These are phyloP conservation scores for Chaetomiaceae sp. DNA, from an alignment of 2,329 filamentous ascomycete genomes.

Conservation along the genomic window DNA sequence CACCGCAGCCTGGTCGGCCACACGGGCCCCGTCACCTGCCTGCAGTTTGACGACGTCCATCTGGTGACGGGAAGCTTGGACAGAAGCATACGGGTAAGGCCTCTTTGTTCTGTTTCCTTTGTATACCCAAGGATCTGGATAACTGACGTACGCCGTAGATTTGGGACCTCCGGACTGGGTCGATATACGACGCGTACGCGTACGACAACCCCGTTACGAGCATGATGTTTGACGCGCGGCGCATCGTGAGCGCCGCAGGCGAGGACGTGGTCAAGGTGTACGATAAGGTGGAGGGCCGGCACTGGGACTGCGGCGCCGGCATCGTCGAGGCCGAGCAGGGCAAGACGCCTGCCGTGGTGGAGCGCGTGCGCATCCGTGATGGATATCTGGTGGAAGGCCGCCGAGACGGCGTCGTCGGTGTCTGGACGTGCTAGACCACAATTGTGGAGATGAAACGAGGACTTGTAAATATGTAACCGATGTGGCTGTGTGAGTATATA, in stretches of 20 bases:
- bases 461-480: neutral
- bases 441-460: neutral
- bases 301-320: constrained; percentile 94
- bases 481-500: constrained; percentile 2
- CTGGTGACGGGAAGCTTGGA: constrained; percentile 90
- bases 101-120: neutral
- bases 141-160: constrained; percentile 55
- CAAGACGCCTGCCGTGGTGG: constrained; percentile 62
- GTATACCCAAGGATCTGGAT: neutral
- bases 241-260: constrained; percentile 84
- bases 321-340: constrained; percentile 61
- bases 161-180: constrained; percentile 95
- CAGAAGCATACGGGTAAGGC: constrained; percentile 81
- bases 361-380: constrained; percentile 84
- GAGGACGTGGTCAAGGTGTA: constrained; percentile 97
- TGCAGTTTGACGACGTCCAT: constrained; percentile 95
- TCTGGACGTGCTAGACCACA: constrained; percentile 66
- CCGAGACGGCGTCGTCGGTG: constrained; percentile 77
- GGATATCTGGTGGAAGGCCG: constrained; percentile 91
- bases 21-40: constrained; percentile 84
- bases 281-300: constrained; percentile 90
- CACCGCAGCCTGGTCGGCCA: constrained; percentile 92
- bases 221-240: constrained; percentile 93
- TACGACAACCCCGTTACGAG: constrained; percentile 87
- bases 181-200: constrained; percentile 91